Base-by-base conservation (phyloP, 2,329 filamentous ascomycete species). In the Coniochaeta pulveracea region DNA sequence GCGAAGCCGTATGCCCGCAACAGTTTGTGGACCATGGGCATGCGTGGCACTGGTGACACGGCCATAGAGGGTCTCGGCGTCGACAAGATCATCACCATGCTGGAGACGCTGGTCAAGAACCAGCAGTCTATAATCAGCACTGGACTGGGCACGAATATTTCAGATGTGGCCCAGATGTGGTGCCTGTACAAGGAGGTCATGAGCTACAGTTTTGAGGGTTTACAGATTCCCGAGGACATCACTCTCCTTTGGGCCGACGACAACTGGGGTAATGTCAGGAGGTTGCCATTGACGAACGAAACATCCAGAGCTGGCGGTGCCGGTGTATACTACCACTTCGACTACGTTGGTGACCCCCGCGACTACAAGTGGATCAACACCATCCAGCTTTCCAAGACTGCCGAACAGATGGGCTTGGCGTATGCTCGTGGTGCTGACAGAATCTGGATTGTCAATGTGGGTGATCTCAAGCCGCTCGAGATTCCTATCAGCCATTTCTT, bases 121-220 rank as follows among this genome's bases (percentile, higher is more conserved):
- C 77, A 84, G 48, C 63, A 71, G 32, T 48, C 64, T 8, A 76
- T 77, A 37, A 59, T 80, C 26, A 59, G 57, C 14, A 61, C 69
- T 3, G 68, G 79, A 0, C 65, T 79, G 26, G 63, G 61, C 10
- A 62, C 41, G 5, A 55, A 69, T 28, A 60, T 68, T 23, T 52
- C 63, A 4, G 56, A 63, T 2, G 67, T 78, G 1, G 77, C 79
- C 5, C 78, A 83, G 51, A 66, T 77, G 55, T 83, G 79, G 77
- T 81, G 76, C 44, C 55, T 84, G 39, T 85, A 84, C 55, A 83
- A 82, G 48, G 79, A 85, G 48, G 77, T 85, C 2, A 76, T 79
- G 53, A 69, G 70, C 6, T 83, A 84, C 49, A 72, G 77, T 37
- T 71, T 78, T 37, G 61, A 69, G 11, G 78, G 78, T 2, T 63